These are phyloP conservation scores for Stephania cephalantha DNA, from an alignment of 164 flowering plant species.

Conservation along the genomic window DNA sequence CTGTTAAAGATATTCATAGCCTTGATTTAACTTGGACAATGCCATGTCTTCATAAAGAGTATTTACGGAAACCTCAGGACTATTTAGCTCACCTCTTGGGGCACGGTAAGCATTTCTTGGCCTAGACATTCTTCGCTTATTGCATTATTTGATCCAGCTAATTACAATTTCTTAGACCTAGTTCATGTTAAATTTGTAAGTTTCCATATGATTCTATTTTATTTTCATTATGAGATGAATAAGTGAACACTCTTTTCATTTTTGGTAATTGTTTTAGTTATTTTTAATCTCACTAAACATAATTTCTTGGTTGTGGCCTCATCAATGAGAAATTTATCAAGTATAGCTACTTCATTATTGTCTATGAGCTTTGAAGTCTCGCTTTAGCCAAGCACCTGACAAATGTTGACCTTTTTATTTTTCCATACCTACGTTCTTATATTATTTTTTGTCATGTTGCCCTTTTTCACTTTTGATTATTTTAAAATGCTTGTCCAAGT, in stretches of 20 bases:
- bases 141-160: background rate
- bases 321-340: background rate
- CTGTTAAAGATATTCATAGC: conserved; percentile 85
- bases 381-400: too few species aligned
- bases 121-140: background rate
- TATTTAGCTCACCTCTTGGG: conserved; percentile 93
- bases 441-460: too few species aligned
- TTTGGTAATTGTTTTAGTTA: background rate
- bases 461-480: too few species aligned
- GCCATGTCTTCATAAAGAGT: conserved; percentile 74
- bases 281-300: background rate
- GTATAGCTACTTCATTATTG: background rate
- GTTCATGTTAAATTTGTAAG: background rate
- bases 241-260: background rate
- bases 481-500: too few species aligned
- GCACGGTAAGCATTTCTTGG: conserved; percentile 54
- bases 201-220: background rate
- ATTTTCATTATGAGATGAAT: background rate
- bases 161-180: background rate
- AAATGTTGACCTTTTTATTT: too few species aligned
- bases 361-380: background rate
- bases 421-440: too few species aligned
- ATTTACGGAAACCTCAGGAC: conserved; percentile 86
- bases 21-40: conserved; percentile 87
- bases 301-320: background rate